Evolutionary conservation across 306 rosid species (phyloP).

Genomic region (Rosa multiflora): DNA sequence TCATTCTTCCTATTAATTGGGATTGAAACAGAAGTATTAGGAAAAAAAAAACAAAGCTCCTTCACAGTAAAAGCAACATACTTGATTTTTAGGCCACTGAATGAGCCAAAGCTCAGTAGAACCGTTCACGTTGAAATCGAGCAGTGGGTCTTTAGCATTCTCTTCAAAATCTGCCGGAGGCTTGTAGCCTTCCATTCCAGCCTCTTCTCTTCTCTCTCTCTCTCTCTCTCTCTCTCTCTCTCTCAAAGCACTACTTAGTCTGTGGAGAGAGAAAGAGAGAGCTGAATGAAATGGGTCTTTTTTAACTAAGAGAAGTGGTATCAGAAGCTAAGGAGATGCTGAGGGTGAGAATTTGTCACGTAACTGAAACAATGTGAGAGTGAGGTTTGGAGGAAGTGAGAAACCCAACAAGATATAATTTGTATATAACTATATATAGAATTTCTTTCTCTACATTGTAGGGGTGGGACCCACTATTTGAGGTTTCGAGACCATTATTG

Average conservation of each 20-base stretch:
- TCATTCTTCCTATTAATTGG: not conserved
- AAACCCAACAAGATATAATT: not conserved
- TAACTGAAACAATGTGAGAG: constrained; percentile 25
- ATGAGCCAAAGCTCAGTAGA: constrained; percentile 77
- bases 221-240: not conserved
- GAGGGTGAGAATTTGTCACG: constrained; percentile 51
- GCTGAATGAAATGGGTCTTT: not conserved
- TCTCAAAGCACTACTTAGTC: not conserved
- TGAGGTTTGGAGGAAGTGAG: not conserved
- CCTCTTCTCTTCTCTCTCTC: not conserved
- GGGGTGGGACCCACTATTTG: not conserved
- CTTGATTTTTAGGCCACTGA: constrained; percentile 55
- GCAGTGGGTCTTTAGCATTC: constrained; percentile 45
- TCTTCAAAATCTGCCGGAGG: constrained; percentile 51
- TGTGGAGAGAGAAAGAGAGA: constrained; percentile 13
- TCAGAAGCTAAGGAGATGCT: constrained; percentile 56
- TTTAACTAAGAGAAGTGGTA: constrained; percentile 31
- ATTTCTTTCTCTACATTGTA: not conserved
- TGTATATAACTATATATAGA: no score
- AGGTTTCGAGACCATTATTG: not conserved
- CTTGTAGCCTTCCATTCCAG: constrained; percentile 40
- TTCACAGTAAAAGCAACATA: constrained; percentile 21
- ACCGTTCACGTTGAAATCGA: constrained; percentile 41
- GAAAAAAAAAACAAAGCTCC: not conserved
- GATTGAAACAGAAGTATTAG: not conserved